Evolutionary conservation across 768 basidiomycete species (phyloP).

Genomic region (Boletus vermiculosoides): DNA sequence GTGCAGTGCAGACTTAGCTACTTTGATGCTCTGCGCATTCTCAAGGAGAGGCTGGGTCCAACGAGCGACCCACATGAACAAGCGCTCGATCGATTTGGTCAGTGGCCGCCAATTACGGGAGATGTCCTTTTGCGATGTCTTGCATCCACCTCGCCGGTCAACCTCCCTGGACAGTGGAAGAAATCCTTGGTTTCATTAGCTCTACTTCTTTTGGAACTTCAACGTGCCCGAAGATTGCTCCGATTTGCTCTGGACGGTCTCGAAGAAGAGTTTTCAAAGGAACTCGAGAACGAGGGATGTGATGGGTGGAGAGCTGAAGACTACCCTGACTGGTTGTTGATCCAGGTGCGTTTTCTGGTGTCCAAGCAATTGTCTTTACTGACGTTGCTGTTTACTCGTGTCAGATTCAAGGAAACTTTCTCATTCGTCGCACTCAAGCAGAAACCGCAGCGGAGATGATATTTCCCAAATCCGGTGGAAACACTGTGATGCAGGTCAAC

Average conservation of each 20-base stretch:
- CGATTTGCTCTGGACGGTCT: no score
- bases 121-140: background rate
- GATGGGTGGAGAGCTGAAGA: constrained; percentile 11
- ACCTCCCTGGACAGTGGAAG: no score
- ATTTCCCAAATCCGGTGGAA: constrained; percentile 31
- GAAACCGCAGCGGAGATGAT: constrained; percentile 38
- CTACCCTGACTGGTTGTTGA: constrained; percentile 38
- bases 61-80: background rate
- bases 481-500: constrained; percentile 22
- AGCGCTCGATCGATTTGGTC: background rate
- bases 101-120: constrained; percentile 34
- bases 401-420: no score
- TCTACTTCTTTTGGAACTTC: no score
- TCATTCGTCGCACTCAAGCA: no score
- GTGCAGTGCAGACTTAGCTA: background rate
- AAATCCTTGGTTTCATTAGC: no score
- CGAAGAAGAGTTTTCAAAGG: no score
- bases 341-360: no score
- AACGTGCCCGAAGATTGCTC: no score
- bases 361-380: no score
- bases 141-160: no score
- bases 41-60: constrained; percentile 13
- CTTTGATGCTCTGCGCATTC: background rate
- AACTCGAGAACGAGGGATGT: constrained; percentile 12
- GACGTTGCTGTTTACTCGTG: no score